Conservation (phyloP, 2,329 filamentous ascomycete genomes). For the Beauveria asiatica region DNA sequence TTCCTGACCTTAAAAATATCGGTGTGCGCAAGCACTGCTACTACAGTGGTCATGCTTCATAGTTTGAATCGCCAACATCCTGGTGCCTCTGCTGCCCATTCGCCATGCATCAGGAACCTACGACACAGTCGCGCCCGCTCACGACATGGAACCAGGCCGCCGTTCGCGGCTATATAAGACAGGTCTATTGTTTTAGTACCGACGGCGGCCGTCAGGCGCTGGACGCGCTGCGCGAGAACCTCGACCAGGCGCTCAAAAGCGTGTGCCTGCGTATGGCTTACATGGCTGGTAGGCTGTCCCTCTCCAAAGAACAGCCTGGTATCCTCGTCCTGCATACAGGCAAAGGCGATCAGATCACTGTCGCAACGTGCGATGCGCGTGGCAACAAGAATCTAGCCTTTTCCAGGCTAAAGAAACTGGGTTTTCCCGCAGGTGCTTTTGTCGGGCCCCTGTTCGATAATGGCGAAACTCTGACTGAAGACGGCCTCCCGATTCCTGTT, state of each 20-base stretch:
- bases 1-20: not conserved
- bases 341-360: not conserved
- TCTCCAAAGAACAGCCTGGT: not conserved
- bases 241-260: conserved; percentile 2
- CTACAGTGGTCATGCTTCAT: not conserved
- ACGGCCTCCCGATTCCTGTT: conserved; percentile 24
- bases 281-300: conserved; percentile 3
- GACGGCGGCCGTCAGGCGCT: conserved; percentile 1
- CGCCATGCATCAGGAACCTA: not conserved
- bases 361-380: not conserved
- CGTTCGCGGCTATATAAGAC: conserved; percentile 13
- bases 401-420: conserved; percentile 17
- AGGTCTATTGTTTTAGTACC: conserved; percentile 15
- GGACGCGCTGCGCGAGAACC: conserved; percentile 2
- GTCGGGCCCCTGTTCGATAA: conserved; percentile 20
- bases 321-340: not conserved
- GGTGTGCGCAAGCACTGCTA: not conserved
- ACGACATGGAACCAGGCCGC: conserved; percentile 15
- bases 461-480: conserved; percentile 8
- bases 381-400: conserved; percentile 13
- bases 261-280: conserved; percentile 2
- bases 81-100: not conserved
- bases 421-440: conserved; percentile 24
- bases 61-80: not conserved
- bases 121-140: not conserved